Base-by-base conservation (phyloP, 371 early-diverging fungal genomes). In the Mucor indicus region DNA sequence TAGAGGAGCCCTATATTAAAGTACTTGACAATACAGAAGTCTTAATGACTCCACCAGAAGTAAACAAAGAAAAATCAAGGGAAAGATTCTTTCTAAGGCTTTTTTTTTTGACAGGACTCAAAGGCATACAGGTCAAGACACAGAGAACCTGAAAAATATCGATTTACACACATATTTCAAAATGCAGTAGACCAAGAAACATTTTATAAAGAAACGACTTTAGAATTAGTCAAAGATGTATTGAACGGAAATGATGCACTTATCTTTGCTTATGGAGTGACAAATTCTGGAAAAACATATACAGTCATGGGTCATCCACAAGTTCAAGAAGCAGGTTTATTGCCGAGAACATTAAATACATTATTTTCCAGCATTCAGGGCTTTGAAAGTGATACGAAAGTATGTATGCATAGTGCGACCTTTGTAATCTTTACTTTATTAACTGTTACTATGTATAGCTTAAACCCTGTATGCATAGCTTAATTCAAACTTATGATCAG, bases 271-370 rank as follows among this genome's bases (percentile, higher is more conserved):
- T 88, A 88, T 44, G 89, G 89, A 2, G 85, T 87, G 33, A 91
- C 90, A 22, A 88, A 87, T 31, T 85, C 86, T 25, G 93, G 93
- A 24, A 93, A 94, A 53, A 91, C 92, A 1, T 84, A 80, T 42
- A 70, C 85, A 0, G 70, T 85, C 19, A 78, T 82, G 56, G 89
- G 87, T 1, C 50, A 46, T 17, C 40, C 27, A 39, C 29, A 24
- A 24, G 38, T 29, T 30, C 38, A 37, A 35, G 58, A 67, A 12
- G 64, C 77, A 2, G 88, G 89, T 3, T 46, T 89, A 17, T 52
- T 89, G 5, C 84, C 85, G 7, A 60, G 84, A 7, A 64, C 85
- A 5, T 39, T 89, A 23, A 69, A 72, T 50, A 75, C 77, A 0
- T 61, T 89, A 0, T 72, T 88, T 48, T 58, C 64, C 4, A 77